Evolutionary conservation across 768 basidiomycete species (phyloP).

Genomic region (Tulasnella sp.): DNA sequence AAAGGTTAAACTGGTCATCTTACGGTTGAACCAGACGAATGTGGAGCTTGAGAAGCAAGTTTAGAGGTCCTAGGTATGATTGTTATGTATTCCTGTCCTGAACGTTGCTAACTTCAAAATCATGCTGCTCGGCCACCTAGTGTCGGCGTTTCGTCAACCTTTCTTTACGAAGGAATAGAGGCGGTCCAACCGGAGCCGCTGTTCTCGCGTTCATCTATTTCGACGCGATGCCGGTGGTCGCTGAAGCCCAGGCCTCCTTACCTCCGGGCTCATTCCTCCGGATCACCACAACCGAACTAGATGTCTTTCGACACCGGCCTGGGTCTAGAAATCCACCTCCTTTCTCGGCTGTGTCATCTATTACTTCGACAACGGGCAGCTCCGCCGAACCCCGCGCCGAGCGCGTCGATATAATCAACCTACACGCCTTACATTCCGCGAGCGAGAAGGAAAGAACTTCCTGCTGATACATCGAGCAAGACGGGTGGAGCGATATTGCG

Average conservation of each 20-base stretch:
- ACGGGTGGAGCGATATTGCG: no score
- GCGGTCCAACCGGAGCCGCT: constrained; percentile 73
- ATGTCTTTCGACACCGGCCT: constrained; percentile 1
- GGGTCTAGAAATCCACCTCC: constrained; percentile 16
- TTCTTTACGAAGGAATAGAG: constrained; percentile 80
- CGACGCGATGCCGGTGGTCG: constrained; percentile 30
- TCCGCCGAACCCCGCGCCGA: background rate
- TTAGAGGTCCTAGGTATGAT: constrained; percentile 71
- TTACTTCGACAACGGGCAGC: constrained; percentile 18
- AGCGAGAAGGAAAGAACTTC: no score
- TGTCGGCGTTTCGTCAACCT: constrained; percentile 81
- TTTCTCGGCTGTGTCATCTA: constrained; percentile 39
- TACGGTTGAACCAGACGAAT: constrained; percentile 83
- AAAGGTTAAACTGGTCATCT: constrained; percentile 39
- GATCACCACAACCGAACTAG: background rate
- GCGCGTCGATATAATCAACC: constrained; percentile 46
- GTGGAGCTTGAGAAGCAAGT: constrained; percentile 54
- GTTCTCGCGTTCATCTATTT: constrained; percentile 91
- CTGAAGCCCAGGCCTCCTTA: background rate
- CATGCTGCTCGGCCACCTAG: constrained; percentile 77
- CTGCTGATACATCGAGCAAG: no score
- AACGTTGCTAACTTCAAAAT: background rate
- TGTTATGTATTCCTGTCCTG: background rate
- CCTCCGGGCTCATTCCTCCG: constrained; percentile 2
- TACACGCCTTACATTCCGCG: constrained; percentile 80